Conservation (phyloP, 352 stramenopile genomes). For the Phytophthora ohioensis region DNA sequence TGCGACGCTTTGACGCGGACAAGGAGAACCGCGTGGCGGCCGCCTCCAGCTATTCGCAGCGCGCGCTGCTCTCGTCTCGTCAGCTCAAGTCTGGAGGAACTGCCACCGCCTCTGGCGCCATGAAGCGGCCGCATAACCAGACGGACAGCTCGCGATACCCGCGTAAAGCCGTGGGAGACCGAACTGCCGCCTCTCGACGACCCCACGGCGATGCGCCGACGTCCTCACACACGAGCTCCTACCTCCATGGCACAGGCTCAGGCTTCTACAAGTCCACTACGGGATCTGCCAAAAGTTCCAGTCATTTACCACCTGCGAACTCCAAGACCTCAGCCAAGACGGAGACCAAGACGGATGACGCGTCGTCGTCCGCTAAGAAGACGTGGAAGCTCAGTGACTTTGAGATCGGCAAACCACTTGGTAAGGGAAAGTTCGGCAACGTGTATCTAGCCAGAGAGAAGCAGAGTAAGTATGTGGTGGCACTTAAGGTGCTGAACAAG, state of each 20-base stretch:
- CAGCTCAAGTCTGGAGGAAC: slow-evolving; percentile 25
- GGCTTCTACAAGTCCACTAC: slow-evolving; percentile 18
- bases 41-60: slow-evolving; percentile 30
- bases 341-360: slow-evolving; percentile 24
- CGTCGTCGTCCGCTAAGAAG: slow-evolving; percentile 38
- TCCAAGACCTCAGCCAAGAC: slow-evolving; percentile 10
- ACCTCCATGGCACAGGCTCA: slow-evolving; percentile 25
- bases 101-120: slow-evolving; percentile 15
- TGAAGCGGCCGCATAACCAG: slow-evolving; percentile 48
- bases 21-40: slow-evolving; percentile 66
- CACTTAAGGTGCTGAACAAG: slow-evolving; percentile 99
- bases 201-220: slow-evolving; percentile 24
- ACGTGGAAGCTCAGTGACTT: slow-evolving; percentile 98
- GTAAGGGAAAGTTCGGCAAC: slow-evolving; percentile 98
- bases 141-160: slow-evolving; percentile 34
- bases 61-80: slow-evolving; percentile 28
- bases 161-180: slow-evolving; percentile 42
- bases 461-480: slow-evolving; percentile 98
- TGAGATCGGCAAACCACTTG: slow-evolving; percentile 99
- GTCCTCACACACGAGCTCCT: slow-evolving; percentile 33
- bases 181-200: slow-evolving; percentile 22
- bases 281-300: slow-evolving; percentile 21
- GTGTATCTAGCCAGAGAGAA: slow-evolving; percentile 99
- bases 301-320: background rate
- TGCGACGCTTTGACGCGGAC: slow-evolving; percentile 72